These are phyloP conservation scores for Trichoderma cornu-damae DNA, from an alignment of 2,329 filamentous ascomycete genomes.

Conservation along the genomic window DNA sequence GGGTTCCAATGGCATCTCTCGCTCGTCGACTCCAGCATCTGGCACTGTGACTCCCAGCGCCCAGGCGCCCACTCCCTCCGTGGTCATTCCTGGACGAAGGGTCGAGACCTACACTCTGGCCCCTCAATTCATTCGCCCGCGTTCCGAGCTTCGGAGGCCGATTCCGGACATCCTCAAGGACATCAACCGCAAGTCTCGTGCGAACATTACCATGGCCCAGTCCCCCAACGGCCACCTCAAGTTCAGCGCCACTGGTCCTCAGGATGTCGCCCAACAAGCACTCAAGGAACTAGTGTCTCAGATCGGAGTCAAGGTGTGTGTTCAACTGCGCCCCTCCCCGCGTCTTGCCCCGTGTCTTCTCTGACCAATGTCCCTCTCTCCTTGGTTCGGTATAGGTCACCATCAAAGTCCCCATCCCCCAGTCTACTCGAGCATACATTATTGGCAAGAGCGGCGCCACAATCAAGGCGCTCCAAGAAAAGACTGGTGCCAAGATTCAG, in stretches of 20 bases:
- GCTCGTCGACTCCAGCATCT: slow-evolving; percentile 59
- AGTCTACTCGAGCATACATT: slow-evolving; percentile 78
- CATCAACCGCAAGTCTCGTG: slow-evolving; percentile 87
- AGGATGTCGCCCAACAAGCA: slow-evolving; percentile 78
- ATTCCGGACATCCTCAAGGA: slow-evolving; percentile 81
- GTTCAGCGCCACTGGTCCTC: slow-evolving; percentile 80
- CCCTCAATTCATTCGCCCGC: slow-evolving; percentile 69
- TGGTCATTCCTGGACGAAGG: slow-evolving; percentile 78
- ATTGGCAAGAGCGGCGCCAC: slow-evolving; percentile 88
- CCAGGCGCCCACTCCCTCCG: slow-evolving; percentile 37
- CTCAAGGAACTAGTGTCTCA: slow-evolving; percentile 85
- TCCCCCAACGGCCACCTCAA: slow-evolving; percentile 67
- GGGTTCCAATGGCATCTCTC: slow-evolving; percentile 52
- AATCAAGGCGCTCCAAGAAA: slow-evolving; percentile 84
- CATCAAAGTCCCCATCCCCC: slow-evolving; percentile 75
- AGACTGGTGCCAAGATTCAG: slow-evolving; percentile 84
- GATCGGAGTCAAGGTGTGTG: slow-evolving; percentile 73
- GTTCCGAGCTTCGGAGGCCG: slow-evolving; percentile 75
- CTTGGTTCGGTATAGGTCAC: slow-evolving; percentile 36
- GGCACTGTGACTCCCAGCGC: slow-evolving; percentile 44
- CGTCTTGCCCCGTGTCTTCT: background rate
- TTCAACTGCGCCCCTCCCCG: background rate
- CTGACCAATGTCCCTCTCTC: background rate
- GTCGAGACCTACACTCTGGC: slow-evolving; percentile 70
- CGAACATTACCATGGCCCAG: slow-evolving; percentile 71